A percentile compares a stretch with the other conserved stretches of the same genome.
These are phyloP conservation scores for Xylariales sp. DNA, from an alignment of 2,329 filamentous ascomycete species.

Conservation along the genomic window DNA sequence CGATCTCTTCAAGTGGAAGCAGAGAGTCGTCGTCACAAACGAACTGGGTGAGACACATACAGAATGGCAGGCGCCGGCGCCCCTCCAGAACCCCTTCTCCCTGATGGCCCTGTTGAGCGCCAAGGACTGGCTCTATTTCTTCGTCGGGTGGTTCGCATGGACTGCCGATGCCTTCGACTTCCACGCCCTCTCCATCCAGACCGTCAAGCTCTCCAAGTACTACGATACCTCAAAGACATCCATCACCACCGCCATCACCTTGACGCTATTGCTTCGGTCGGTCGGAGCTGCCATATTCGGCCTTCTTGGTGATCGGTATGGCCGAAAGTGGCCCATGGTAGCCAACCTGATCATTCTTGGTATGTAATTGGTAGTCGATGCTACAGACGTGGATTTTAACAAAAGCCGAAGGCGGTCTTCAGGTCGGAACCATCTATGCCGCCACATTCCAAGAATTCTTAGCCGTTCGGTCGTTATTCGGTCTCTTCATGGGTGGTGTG, in stretches of 20 bases:
- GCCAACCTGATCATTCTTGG: conserved; percentile 80
- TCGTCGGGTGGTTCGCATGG: conserved; percentile 81
- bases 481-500: conserved; percentile 83
- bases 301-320: conserved; percentile 80
- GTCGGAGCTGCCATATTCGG: conserved; percentile 82
- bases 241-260: conserved; percentile 79
- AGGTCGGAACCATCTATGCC: conserved; percentile 82
- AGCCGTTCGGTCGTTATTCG: conserved; percentile 78
- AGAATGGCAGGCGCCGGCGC: conserved; percentile 76
- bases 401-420: conserved; percentile 59
- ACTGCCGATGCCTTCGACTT: conserved; percentile 87
- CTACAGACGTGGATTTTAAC: conserved; percentile 7
- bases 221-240: conserved; percentile 68
- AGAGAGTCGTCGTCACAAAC: conserved; percentile 75
- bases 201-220: conserved; percentile 73
- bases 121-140: conserved; percentile 79
- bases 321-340: conserved; percentile 87
- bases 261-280: conserved; percentile 79
- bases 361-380: conserved; percentile 24
- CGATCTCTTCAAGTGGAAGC: conserved; percentile 79
- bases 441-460: conserved; percentile 78
- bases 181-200: conserved; percentile 82
- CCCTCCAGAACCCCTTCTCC: conserved; percentile 76
- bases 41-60: conserved; percentile 71
- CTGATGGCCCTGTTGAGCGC: conserved; percentile 72